A percentile compares a stretch with the other conserved stretches of the same genome.
phyloP scores from a whole-genome alignment of 2,329 filamentous ascomycete species.

The Aspergillus calidoustus region DNA sequence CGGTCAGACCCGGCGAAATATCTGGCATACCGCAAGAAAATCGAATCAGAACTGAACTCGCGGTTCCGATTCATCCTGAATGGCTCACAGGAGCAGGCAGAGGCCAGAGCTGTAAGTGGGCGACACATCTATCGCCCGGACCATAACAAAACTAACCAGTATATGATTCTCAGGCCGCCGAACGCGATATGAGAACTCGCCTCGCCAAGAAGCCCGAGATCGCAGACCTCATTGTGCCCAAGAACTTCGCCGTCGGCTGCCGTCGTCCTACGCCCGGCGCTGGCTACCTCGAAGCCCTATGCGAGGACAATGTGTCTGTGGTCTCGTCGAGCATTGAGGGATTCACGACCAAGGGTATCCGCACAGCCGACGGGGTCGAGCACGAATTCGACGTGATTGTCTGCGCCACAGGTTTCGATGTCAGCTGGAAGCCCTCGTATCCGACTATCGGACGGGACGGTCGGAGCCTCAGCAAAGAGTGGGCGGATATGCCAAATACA shows the following conservation, averaged over 20 bases:
- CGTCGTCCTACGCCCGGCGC: constrained; percentile 50
- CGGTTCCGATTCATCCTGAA: constrained; percentile 36
- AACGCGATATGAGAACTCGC: background rate
- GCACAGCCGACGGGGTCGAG: constrained; percentile 32
- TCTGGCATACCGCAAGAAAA: constrained; percentile 33
- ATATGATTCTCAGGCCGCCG: background rate
- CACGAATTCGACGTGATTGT: constrained; percentile 37
- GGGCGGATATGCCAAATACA: background rate
- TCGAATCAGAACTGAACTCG: constrained; percentile 33
- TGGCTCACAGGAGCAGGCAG: constrained; percentile 50
- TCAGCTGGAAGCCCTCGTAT: constrained; percentile 36
- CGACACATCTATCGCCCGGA: no score
- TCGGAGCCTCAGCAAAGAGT: background rate
- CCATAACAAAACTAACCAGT: no score
- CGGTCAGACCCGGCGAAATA: constrained; percentile 24
- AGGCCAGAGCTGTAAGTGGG: constrained; percentile 34
- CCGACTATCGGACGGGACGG: background rate
- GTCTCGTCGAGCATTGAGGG: constrained; percentile 59
- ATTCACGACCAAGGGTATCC: constrained; percentile 33
- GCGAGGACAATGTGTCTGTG: constrained; percentile 62
- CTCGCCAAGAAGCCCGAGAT: constrained; percentile 35
- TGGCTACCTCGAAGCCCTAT: constrained; percentile 63
- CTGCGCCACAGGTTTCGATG: constrained; percentile 44
- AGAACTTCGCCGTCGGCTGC: constrained; percentile 45
- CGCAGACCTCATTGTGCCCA: constrained; percentile 41